Evolutionary conservation across 2,329 filamentous ascomycete species (phyloP).

Genomic region (Cordyceps tenuipes): DNA sequence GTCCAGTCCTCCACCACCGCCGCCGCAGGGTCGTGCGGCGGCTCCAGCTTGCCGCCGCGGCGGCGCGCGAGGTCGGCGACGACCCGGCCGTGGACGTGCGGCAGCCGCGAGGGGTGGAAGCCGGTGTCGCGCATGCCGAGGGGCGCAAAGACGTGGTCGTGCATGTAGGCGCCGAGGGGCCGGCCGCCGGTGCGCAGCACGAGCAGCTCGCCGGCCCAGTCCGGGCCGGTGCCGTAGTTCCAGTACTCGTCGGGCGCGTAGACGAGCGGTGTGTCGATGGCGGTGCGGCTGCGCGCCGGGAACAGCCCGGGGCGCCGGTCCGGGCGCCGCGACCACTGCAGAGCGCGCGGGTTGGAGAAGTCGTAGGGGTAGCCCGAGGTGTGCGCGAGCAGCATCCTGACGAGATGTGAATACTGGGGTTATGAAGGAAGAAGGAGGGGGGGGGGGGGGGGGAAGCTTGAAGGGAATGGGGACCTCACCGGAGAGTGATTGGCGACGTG

Average conservation of each 20-base stretch:
- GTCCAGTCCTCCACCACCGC: conserved; percentile 21
- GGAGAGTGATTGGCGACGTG: conserved; percentile 29
- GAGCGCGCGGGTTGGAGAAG: conserved; percentile 28
- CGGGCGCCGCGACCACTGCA: conserved; percentile 30
- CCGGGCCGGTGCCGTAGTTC: conserved; percentile 38
- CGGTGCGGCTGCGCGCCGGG: conserved; percentile 26
- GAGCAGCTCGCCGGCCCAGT: conserved; percentile 40
- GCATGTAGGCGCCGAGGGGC: conserved; percentile 30
- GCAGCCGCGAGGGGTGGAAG: conserved; percentile 26
- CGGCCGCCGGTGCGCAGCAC: conserved; percentile 31
- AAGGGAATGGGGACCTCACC: conserved; percentile 19
- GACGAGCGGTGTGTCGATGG: conserved; percentile 34
- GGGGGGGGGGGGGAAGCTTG: background rate
- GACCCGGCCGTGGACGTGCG: conserved; percentile 19
- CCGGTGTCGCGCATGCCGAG: conserved; percentile 29
- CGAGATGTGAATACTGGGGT: conserved; percentile 10
- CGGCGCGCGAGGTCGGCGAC: conserved; percentile 16
- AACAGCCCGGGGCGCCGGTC: conserved; percentile 24
- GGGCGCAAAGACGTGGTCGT: conserved; percentile 27
- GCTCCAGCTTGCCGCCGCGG: conserved; percentile 15
- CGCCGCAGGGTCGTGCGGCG: conserved; percentile 11
- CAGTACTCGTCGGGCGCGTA: conserved; percentile 40
- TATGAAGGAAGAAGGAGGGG: background rate
- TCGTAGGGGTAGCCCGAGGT: conserved; percentile 40
- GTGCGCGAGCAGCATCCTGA: conserved; percentile 39